Evolutionary conservation across 2,329 filamentous ascomycete genomes (phyloP), one percentile per base, ranked within the genome.

Genomic region (Talaromyces verruculosus): DNA sequence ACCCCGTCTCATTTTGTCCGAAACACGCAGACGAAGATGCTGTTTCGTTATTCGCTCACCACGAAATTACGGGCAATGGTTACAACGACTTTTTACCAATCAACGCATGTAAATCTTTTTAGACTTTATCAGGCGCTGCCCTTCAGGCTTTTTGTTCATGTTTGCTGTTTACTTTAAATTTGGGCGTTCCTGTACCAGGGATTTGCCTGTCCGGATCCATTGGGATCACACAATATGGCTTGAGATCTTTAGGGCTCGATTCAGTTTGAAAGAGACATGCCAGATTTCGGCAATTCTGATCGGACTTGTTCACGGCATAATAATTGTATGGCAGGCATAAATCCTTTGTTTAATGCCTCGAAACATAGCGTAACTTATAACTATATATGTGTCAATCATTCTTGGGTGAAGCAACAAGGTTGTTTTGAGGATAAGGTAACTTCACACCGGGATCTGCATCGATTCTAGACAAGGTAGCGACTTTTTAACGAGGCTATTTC

Each of bases 381-480:
- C 25, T 25, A 25, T 25, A 3, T 3, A 35, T 35, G 51, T 35
- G 5, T 8, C 25, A 7, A 53, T 17, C 22, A 17, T 17, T 28
- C 5, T 15, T 28, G 22, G 13, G 22, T 28, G 47, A 28, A 5
- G 17, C 22, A 33, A 19, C 33, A 53, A 33, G 49, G 25, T 33
- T 33, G 7, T 33, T 30, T 33, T n/a, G 28, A 53, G 49, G 5
- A 30, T n/a, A n/a, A 19, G 25, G 49, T 53, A 33, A 33, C 28
- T 53, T 53, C 25, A 53, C 28, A 19, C 51, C 17, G 51, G 51
- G 51, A 55, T 55, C 51, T 35, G 30, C 51, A 15, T 55, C n/a
- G 17, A 55, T 11, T 35, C 5, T 55, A 55, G 30, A 55, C 37
- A 55, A 55, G 30, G n/a, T 19, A 55, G 5, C 11, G 6, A 19